A percentile compares a stretch with the other conserved stretches of the same genome.
phyloP scores from a whole-genome alignment of 2,329 filamentous ascomycete genomes.

The Diaporthe nobilis region DNA sequence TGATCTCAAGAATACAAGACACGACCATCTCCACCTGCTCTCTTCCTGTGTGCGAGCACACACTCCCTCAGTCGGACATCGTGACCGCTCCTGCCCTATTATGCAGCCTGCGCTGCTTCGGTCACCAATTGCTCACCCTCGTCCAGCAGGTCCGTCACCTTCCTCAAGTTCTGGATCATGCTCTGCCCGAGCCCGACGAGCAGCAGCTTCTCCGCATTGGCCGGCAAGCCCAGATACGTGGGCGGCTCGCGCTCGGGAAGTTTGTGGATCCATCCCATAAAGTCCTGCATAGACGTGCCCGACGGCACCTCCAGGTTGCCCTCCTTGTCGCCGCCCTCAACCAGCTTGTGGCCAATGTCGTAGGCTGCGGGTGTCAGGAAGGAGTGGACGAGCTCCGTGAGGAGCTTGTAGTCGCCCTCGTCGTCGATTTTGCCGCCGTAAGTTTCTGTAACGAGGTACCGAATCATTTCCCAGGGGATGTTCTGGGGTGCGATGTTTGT shows the following conservation, averaged over 20 bases:
- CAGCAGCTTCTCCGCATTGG: slow-evolving; percentile 95
- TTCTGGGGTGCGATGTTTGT: slow-evolving; percentile 95
- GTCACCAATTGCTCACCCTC: slow-evolving; percentile 93
- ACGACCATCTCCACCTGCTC: not conserved
- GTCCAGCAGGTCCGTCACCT: slow-evolving; percentile 89
- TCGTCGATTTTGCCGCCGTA: slow-evolving; percentile 99
- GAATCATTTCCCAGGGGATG: slow-evolving; percentile 96
- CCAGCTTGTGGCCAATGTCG: slow-evolving; percentile 91
- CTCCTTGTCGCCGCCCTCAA: slow-evolving; percentile 73
- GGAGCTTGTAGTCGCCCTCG: slow-evolving; percentile 82
- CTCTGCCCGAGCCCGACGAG: slow-evolving; percentile 89
- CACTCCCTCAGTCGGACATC: not conserved
- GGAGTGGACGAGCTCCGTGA: slow-evolving; percentile 79
- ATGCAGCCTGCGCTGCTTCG: slow-evolving; percentile 60
- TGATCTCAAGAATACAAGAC: not conserved
- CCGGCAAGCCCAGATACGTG: slow-evolving; percentile 92
- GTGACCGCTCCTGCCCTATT: not conserved
- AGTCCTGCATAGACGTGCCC: slow-evolving; percentile 86
- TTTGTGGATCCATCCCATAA: slow-evolving; percentile 90
- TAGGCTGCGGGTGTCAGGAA: slow-evolving; percentile 91
- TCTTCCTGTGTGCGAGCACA: not conserved
- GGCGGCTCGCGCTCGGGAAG: slow-evolving; percentile 96
- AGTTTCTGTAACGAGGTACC: slow-evolving; percentile 90
- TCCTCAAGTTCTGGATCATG: slow-evolving; percentile 86
- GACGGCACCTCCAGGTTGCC: slow-evolving; percentile 80